Percentiles rank a stretch among this genome's conserved stretches.
These are phyloP conservation scores for Citropsis articulata DNA, from an alignment of 345 rosid species.

Conservation along the genomic window DNA sequence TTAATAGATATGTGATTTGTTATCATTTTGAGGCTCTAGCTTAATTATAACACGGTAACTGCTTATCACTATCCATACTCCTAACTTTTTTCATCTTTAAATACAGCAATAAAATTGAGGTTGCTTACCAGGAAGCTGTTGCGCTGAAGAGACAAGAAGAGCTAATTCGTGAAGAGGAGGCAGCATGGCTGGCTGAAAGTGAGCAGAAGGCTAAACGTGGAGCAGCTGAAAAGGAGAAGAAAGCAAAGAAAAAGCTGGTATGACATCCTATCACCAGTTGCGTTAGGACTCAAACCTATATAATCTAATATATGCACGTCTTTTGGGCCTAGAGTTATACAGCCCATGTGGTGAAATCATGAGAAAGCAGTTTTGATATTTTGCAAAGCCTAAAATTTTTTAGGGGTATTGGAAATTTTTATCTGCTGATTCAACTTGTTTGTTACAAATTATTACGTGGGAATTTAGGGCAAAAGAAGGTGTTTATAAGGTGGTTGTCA, in stretches of 20 bases:
- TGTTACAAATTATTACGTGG: neutral
- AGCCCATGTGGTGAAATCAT: neutral
- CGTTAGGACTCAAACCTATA: neutral
- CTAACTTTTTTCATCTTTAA: conserved; percentile 15
- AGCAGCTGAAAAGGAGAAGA: conserved; percentile 71
- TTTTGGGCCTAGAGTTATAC: neutral
- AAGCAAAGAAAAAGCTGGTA: conserved; percentile 91
- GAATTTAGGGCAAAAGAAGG: neutral
- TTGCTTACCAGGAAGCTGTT: conserved; percentile 92
- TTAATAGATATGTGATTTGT: neutral
- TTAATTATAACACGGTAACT: neutral
- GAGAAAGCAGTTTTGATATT: neutral
- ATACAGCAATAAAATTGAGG: conserved; percentile 81
- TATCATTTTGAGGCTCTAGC: neutral
- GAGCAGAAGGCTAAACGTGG: conserved; percentile 85
- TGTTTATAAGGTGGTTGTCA: neutral
- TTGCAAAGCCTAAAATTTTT: neutral
- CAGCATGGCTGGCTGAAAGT: conserved; percentile 69
- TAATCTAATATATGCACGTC: neutral
- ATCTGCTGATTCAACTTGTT: neutral
- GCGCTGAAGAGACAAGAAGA: conserved; percentile 93
- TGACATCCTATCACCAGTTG: neutral
- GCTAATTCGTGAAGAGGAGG: conserved; percentile 96
- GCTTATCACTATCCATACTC: neutral
- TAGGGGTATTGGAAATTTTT: neutral